Evolutionary conservation across 2,329 filamentous ascomycete species (phyloP).

Genomic region (Rhynchosporium graminicola): DNA sequence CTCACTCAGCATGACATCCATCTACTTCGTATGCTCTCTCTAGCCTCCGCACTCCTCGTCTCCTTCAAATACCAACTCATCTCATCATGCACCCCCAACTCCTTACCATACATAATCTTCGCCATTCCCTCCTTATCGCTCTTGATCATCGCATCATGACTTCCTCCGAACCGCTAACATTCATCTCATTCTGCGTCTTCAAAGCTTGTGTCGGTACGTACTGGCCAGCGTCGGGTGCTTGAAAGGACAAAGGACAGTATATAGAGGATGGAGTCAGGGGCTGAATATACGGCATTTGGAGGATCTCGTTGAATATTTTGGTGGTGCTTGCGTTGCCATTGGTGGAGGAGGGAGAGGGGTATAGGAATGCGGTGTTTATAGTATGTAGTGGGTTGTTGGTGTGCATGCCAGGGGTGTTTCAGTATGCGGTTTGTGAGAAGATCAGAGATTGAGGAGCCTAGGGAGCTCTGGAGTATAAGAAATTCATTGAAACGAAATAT

Average conservation of each 20-base stretch:
- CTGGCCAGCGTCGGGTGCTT: constrained; percentile 57
- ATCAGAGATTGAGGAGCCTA: not conserved
- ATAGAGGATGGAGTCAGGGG: constrained; percentile 56
- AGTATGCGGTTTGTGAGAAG: constrained; percentile 30
- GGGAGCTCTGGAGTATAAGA: not conserved
- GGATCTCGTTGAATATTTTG: constrained; percentile 60
- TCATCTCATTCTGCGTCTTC: constrained; percentile 59
- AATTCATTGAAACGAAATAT: not conserved
- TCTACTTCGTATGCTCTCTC: constrained; percentile 56
- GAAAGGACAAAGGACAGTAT: constrained; percentile 56
- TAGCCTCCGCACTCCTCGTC: constrained; percentile 25
- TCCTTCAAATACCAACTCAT: constrained; percentile 36
- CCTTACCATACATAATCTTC: constrained; percentile 45
- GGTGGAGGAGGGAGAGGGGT: constrained; percentile 46
- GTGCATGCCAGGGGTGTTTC: constrained; percentile 32
- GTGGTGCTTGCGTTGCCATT: constrained; percentile 52
- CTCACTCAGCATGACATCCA: constrained; percentile 58
- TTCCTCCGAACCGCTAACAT: constrained; percentile 47
- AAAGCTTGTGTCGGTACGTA: constrained; percentile 60
- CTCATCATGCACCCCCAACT: constrained; percentile 39
- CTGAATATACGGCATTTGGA: constrained; percentile 57
- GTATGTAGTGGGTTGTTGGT: constrained; percentile 38
- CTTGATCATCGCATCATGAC: constrained; percentile 45
- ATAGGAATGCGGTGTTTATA: constrained; percentile 40
- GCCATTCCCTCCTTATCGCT: constrained; percentile 43